phyloP scores from a whole-genome alignment of 169 alveolate species.

The Cystoisospora suis region DNA sequence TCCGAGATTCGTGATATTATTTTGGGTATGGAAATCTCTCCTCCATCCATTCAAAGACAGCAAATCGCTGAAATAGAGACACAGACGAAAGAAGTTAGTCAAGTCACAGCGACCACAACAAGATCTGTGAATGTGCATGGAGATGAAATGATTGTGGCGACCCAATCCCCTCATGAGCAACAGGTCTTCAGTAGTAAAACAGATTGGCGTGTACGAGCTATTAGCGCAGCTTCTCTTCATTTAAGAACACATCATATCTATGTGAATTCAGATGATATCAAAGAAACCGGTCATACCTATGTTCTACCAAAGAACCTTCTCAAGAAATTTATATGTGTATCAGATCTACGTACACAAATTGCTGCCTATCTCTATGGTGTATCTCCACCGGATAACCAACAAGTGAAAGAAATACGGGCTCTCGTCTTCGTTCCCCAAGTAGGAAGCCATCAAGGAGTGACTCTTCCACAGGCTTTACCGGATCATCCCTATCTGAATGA shows the following conservation, averaged over 20 bases:
- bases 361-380: conserved; percentile 97
- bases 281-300: conserved; percentile 84
- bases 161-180: conserved; percentile 98
- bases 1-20: conserved; percentile 99
- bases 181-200: conserved; percentile 95
- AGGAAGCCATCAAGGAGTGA: conserved; percentile 93
- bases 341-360: conserved; percentile 98
- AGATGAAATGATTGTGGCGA: conserved; percentile 95
- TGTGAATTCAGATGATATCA: conserved; percentile 91
- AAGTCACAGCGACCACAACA: conserved; percentile 90
- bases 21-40: conserved; percentile 99
- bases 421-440: conserved; percentile 98
- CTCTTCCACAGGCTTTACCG: conserved; percentile 92
- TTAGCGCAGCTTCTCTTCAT: conserved; percentile 96
- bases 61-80: conserved; percentile 94
- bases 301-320: conserved; percentile 98
- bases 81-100: conserved; percentile 84
- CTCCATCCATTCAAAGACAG: conserved; percentile 95
- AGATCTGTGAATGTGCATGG: conserved; percentile 97
- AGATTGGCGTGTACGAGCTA: conserved; percentile 99
- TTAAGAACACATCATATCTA: conserved; percentile 96
- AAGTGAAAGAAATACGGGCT: conserved; percentile 92
- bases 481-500: conserved; percentile 91
- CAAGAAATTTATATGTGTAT: conserved; percentile 94
- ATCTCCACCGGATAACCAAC: conserved; percentile 88